Conservation (phyloP, 139 green algal species). For the Chlamydomonas incerta region DNA sequence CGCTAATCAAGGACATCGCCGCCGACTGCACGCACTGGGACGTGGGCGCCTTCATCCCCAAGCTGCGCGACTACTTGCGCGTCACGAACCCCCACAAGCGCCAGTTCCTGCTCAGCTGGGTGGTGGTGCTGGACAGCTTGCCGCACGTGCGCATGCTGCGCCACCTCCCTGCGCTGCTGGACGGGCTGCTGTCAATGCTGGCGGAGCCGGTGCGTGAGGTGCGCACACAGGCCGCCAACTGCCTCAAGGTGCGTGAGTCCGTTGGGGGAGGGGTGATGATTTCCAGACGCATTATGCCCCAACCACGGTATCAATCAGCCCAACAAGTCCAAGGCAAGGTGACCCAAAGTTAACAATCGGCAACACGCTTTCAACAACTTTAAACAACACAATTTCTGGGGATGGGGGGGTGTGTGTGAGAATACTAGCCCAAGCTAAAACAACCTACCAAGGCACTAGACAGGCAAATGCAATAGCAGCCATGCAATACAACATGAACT, state of each 20-base stretch:
- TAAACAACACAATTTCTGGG: too few relatives aligned
- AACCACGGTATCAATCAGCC: too few relatives aligned
- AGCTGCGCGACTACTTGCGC: conserved; percentile 83
- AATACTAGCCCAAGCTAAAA: too few relatives aligned
- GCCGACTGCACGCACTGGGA: conserved; percentile 63
- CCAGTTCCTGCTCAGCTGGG: conserved; percentile 87
- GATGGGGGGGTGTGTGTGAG: too few relatives aligned
- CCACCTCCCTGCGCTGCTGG: conserved; percentile 91
- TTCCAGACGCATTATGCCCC: too few relatives aligned
- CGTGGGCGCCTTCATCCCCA: conserved; percentile 89
- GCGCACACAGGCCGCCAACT: conserved; percentile 58
- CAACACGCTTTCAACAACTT: too few relatives aligned
- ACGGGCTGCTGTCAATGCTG: conserved; percentile 92
- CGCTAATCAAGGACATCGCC: conserved; percentile 91
- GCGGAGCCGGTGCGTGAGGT: conserved; percentile 76
- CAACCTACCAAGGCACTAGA: too few relatives aligned
- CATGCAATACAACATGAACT: too few relatives aligned
- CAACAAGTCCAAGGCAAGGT: too few relatives aligned
- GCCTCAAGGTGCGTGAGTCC: conserved; percentile 25
- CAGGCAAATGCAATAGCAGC: too few relatives aligned
- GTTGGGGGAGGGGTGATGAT: neutral
- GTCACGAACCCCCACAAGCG: conserved; percentile 90
- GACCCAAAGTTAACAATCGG: too few relatives aligned
- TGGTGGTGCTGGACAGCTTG: conserved; percentile 87
- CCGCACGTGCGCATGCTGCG: conserved; percentile 91